phyloP scores from a whole-genome alignment of 1,284 basidiomycete species.

The Cystobasidium pallidum region DNA sequence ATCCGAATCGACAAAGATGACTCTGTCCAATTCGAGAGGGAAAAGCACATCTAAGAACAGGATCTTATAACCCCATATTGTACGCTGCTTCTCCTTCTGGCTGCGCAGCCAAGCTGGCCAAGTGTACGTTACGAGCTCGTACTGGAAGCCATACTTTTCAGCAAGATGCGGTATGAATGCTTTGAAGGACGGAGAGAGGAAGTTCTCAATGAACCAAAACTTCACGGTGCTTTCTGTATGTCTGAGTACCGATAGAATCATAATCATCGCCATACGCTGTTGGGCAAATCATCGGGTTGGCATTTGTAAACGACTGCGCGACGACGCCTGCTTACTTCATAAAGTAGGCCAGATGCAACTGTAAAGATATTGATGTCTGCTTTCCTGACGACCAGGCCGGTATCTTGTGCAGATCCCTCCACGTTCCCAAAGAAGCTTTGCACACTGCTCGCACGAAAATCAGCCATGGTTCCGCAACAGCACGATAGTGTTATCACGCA shows the following conservation, averaged over 20 bases:
- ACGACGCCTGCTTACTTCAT: constrained; percentile 68
- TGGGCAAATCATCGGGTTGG: constrained; percentile 27
- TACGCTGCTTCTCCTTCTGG: constrained; percentile 95
- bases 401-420: not conserved
- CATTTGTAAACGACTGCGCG: constrained; percentile 20
- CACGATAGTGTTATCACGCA: no score
- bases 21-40: constrained; percentile 93
- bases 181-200: constrained; percentile 94
- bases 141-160: constrained; percentile 86
- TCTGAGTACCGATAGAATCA: constrained; percentile 92
- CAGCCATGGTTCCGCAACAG: not conserved
- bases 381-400: constrained; percentile 34
- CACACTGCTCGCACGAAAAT: constrained; percentile 12
- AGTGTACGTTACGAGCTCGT: constrained; percentile 96
- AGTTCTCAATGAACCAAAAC: constrained; percentile 99
- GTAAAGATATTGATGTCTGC: constrained; percentile 99
- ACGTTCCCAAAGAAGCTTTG: constrained; percentile 47
- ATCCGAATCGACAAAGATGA: constrained; percentile 94
- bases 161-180: constrained; percentile 91
- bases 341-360: constrained; percentile 91
- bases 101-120: constrained; percentile 98
- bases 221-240: constrained; percentile 93
- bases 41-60: constrained; percentile 97
- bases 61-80: constrained; percentile 99
- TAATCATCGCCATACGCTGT: constrained; percentile 94